These are phyloP conservation scores for Prillingera fragicola DNA, from an alignment of 1,284 basidiomycete species.

Conservation along the genomic window DNA sequence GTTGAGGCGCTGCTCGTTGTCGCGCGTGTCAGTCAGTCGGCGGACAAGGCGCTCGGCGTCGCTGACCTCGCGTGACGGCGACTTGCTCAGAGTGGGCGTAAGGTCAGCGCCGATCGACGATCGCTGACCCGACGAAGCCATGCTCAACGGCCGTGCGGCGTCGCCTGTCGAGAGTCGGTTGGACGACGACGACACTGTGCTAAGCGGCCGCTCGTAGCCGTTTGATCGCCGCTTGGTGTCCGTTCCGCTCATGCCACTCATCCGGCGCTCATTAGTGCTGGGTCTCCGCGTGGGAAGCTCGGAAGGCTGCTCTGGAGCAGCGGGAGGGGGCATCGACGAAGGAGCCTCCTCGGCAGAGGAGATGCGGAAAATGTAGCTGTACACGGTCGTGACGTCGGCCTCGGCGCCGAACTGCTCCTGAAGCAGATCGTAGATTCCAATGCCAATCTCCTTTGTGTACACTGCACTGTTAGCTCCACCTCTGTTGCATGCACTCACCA, in stretches of 20 bases:
- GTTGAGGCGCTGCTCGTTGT: constrained; percentile 88
- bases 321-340: constrained; percentile 44
- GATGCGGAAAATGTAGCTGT: constrained; percentile 55
- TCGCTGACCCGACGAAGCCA: constrained; percentile 33
- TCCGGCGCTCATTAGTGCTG: not conserved
- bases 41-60: constrained; percentile 37
- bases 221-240: not conserved
- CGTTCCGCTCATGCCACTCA: not conserved
- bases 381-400: constrained; percentile 49
- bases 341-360: constrained; percentile 70
- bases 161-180: too few species aligned
- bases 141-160: constrained; percentile 25
- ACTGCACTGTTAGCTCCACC: constrained; percentile 23
- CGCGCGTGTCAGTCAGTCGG: constrained; percentile 70
- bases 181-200: too few species aligned
- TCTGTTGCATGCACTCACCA: constrained; percentile 56
- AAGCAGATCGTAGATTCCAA: constrained; percentile 41
- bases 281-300: constrained; percentile 30
- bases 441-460: constrained; percentile 34
- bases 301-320: constrained; percentile 35
- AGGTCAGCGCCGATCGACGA: constrained; percentile 6
- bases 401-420: constrained; percentile 47
- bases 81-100: constrained; percentile 21
- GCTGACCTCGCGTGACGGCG: constrained; percentile 53
- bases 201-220: too few species aligned